Conservation (phyloP, 23 red algal genomes). For the Gracilaria domingensis region DNA sequence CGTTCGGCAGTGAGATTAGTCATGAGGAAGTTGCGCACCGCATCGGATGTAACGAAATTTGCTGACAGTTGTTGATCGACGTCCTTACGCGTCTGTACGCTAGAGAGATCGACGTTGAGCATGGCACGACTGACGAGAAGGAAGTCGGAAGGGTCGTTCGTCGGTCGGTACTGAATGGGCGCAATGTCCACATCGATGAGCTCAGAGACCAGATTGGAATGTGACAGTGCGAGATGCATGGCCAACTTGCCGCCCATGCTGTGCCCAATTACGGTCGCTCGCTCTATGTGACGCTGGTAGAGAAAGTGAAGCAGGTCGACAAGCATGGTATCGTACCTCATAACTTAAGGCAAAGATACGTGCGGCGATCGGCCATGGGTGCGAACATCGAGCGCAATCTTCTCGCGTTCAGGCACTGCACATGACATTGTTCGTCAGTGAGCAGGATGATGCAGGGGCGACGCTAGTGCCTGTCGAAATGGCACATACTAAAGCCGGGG, state of each 20-base stretch:
- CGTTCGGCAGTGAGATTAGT: slow-evolving; percentile 67
- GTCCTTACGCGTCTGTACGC: slow-evolving; percentile 38
- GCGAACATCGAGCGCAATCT: slow-evolving; percentile 81
- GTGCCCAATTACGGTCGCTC: slow-evolving; percentile 77
- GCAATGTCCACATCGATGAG: slow-evolving; percentile 91
- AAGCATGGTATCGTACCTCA: slow-evolving; percentile 78
- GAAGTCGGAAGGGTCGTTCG: not conserved
- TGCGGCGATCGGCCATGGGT: slow-evolving; percentile 93
- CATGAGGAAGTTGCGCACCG: slow-evolving; percentile 84
- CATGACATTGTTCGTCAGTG: not conserved
- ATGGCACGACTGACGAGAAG: slow-evolving; percentile 19
- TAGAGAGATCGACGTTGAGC: slow-evolving; percentile 23
- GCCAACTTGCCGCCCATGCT: slow-evolving; percentile 92
- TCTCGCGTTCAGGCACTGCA: slow-evolving; percentile 39
- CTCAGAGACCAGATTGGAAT: slow-evolving; percentile 70
- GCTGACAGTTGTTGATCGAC: slow-evolving; percentile 53
- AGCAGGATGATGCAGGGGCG: not conserved
- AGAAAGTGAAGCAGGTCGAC: slow-evolving; percentile 76
- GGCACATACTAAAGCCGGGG: slow-evolving; percentile 76
- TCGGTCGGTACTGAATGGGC: slow-evolving; percentile 70
- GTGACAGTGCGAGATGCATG: slow-evolving; percentile 79
- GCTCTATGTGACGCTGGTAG: slow-evolving; percentile 11
- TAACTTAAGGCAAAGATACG: not conserved
- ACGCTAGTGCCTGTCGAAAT: not conserved
- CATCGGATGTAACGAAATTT: slow-evolving; percentile 45